Conservation (phyloP, 1,139 yeast genomes). For the Magnusiomyces magnusii region DNA sequence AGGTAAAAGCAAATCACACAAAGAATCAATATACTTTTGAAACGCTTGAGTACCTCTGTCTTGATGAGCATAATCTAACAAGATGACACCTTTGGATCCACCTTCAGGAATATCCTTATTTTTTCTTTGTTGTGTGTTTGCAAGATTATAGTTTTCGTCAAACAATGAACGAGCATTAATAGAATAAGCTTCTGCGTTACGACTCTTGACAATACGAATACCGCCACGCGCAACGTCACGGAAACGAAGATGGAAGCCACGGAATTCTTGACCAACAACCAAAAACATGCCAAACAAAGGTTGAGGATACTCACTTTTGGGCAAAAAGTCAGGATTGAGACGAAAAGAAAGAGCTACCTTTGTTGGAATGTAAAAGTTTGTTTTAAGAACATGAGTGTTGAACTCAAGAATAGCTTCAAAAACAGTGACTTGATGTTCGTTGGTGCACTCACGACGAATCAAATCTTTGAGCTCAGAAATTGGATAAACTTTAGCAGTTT, state of each 20-base stretch:
- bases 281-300: constrained; percentile 93
- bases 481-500: constrained; percentile 65
- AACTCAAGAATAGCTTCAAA: constrained; percentile 75
- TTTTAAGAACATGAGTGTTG: constrained; percentile 82
- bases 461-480: constrained; percentile 68
- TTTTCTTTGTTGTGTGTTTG: constrained; percentile 93
- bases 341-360: constrained; percentile 94
- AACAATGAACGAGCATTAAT: constrained; percentile 82
- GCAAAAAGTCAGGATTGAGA: constrained; percentile 78
- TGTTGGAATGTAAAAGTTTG: constrained; percentile 89
- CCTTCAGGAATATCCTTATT: constrained; percentile 99
- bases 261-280: constrained; percentile 91
- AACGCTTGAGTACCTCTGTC: constrained; percentile 79
- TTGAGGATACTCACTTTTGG: constrained; percentile 80
- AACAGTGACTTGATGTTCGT: constrained; percentile 75
- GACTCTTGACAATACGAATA: constrained; percentile 86
- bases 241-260: constrained; percentile 96
- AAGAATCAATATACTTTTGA: constrained; percentile 86
- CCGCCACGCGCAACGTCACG: constrained; percentile 99
- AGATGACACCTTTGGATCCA: constrained; percentile 95
- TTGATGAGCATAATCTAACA: constrained; percentile 70
- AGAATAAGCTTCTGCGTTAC: constrained; percentile 78
- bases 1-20: constrained; percentile 77
- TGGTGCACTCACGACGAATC: constrained; percentile 61
- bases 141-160: constrained; percentile 94